Conservation (phyloP, 2,329 filamentous ascomycete genomes). For the Colletotrichum tanaceti region DNA sequence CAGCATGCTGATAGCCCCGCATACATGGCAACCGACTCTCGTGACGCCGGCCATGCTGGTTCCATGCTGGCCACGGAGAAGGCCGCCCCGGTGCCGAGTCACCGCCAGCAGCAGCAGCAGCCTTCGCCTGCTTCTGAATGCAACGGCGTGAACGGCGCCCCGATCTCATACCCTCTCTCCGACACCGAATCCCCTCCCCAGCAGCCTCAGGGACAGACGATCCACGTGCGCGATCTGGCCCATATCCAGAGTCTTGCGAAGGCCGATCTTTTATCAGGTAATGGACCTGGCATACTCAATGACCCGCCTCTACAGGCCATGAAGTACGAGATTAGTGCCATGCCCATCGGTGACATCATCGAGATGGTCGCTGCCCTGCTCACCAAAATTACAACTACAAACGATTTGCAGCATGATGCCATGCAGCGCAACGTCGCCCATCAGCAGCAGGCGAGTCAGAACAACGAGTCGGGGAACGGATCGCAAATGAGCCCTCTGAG, state of each 20-base stretch:
- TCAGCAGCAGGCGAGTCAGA: conserved; percentile 64
- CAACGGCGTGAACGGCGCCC: conserved; percentile 43
- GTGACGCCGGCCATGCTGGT: conserved; percentile 31
- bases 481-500: conserved; percentile 70
- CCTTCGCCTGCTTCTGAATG: conserved; percentile 53
- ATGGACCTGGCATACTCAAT: conserved; percentile 61
- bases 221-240: conserved; percentile 87
- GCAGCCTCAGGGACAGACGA: conserved; percentile 57
- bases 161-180: conserved; percentile 44
- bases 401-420: conserved; percentile 93
- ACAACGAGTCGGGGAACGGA: conserved; percentile 60
- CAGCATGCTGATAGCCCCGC: conserved; percentile 55
- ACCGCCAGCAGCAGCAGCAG: conserved; percentile 45
- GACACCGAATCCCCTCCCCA: conserved; percentile 44
- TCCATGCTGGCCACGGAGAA: conserved; percentile 19
- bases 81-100: conserved; percentile 42
- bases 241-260: conserved; percentile 91
- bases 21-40: conserved; percentile 62
- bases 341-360: conserved; percentile 97
- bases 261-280: conserved; percentile 75
- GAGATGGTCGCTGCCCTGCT: conserved; percentile 98
- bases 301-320: conserved; percentile 65
- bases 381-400: conserved; percentile 97
- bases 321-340: conserved; percentile 94
- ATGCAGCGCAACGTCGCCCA: conserved; percentile 78